These are phyloP conservation scores for Penicillium sp. DNA, from an alignment of 2,329 filamentous ascomycete species.

Conservation along the genomic window DNA sequence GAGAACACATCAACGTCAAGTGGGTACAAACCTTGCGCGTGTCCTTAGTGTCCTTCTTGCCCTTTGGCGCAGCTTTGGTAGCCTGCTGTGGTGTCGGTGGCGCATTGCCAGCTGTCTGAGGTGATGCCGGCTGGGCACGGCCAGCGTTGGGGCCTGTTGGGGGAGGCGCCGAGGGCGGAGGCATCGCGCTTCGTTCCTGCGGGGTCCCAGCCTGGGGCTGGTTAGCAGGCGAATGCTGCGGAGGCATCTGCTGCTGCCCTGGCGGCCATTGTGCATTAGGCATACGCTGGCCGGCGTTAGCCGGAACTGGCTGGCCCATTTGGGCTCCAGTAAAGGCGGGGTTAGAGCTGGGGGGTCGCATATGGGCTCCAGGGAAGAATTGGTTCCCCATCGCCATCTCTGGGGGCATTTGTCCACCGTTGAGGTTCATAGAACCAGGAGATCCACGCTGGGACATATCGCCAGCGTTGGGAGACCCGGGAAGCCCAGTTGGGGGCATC, in stretches of 20 bases:
- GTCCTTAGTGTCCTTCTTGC: slow-evolving; percentile 56
- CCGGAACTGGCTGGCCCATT: slow-evolving; percentile 45
- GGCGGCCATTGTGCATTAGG: slow-evolving; percentile 42
- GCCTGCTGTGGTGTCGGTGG: slow-evolving; percentile 60
- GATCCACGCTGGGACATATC: slow-evolving; percentile 58
- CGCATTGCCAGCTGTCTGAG: slow-evolving; percentile 45
- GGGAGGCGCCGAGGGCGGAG: slow-evolving; percentile 47
- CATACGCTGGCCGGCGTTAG: slow-evolving; percentile 39
- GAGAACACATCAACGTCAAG: background rate
- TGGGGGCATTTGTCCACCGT: slow-evolving; percentile 49
- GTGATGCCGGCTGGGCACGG: slow-evolving; percentile 44
- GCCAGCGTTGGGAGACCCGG: slow-evolving; percentile 55
- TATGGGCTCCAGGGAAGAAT: slow-evolving; percentile 49
- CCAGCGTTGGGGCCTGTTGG: slow-evolving; percentile 39
- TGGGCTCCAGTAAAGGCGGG: slow-evolving; percentile 44
- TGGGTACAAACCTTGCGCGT: slow-evolving; percentile 48
- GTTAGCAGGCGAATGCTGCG: slow-evolving; percentile 43
- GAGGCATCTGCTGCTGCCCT: slow-evolving; percentile 46
- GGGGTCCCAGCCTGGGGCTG: slow-evolving; percentile 52
- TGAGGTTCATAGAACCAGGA: slow-evolving; percentile 57
- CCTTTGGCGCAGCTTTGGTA: slow-evolving; percentile 56
- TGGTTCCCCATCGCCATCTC: slow-evolving; percentile 44
- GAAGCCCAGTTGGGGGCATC: slow-evolving; percentile 54
- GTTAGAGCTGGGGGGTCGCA: slow-evolving; percentile 58
- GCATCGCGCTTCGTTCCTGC: slow-evolving; percentile 54